A percentile compares a stretch with the other conserved stretches of the same genome.
These are phyloP conservation scores for Echites panduratus DNA, from an alignment of 257 asterid species.

Conservation along the genomic window DNA sequence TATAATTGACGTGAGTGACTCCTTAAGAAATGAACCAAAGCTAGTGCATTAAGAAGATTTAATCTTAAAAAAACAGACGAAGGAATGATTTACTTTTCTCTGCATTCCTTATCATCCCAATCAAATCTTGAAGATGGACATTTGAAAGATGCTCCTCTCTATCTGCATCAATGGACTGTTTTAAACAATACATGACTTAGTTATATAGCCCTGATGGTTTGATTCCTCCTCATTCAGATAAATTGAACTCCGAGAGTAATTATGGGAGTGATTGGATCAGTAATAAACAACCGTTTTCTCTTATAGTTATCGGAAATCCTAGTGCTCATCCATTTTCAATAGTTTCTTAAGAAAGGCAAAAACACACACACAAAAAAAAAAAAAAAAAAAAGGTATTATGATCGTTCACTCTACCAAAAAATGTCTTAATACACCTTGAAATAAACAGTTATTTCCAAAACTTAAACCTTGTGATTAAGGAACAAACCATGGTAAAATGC, in stretches of 20 bases:
- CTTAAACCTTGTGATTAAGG: neutral
- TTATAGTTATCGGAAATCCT: neutral
- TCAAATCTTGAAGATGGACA: constrained; percentile 53
- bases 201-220: constrained; percentile 22
- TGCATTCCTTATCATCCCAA: constrained; percentile 84
- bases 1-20: neutral
- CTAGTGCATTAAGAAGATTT: constrained; percentile 5
- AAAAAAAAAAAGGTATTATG: neutral
- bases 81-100: constrained; percentile 56
- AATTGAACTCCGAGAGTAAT: constrained; percentile 13
- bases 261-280: constrained; percentile 7
- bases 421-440: neutral
- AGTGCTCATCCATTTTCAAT: neutral
- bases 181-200: constrained; percentile 27
- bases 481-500: neutral
- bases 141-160: constrained; percentile 46
- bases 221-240: constrained; percentile 8
- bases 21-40: neutral
- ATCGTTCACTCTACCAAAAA: neutral
- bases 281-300: neutral
- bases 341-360: neutral
- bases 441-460: neutral
- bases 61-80: constrained; percentile 6
- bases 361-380: too few species aligned
- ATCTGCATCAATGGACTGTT: constrained; percentile 52